Base-by-base conservation (phyloP, 805 yeast genomes). In the Wickerhamomyces ciferrii region DNA sequence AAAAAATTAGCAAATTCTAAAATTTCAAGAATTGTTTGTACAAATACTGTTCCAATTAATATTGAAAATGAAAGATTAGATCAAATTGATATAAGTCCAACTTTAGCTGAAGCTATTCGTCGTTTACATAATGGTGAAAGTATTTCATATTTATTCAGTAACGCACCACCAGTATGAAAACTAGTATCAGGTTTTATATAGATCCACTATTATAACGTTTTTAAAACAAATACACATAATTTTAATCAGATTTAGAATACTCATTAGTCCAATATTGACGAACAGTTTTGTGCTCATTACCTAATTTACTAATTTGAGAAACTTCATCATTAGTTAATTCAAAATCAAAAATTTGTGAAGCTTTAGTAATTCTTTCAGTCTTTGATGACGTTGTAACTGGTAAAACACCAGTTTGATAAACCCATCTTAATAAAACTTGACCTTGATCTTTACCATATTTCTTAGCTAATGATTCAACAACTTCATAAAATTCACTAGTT, bases 101-200 rank as follows among this genome's bases (percentile, higher is more conserved):
- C 87, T 9, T 68, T 92, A 48, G 98, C 97, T 9, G 99, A 94
- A 67, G 92, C 96, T 29, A 85, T 92, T 48, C 80, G 98, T 65
- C 80, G 99, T 60, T 73, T 92, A 55, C 99, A 92, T 66, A 92
- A 94, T 61, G 99, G 99, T 59, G 99, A 92, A 70, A 84, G 95
- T 61, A 86, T 91, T 31, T 87, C 96, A 2, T 91, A 89, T 63
- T 71, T 91, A 56, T 88, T 91, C 67, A 81, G 81, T 44, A 82
- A 91, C 54, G 84, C 80, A 35, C 82, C 83, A 46, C 39, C 29
- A 2, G 35, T 31, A 18, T 43, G 29, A 38, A 5, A 32, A 29
- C 6, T 13, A 32, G 21, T 7, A n/a, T 42, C 37, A 18, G n/a
- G n/a, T n/a, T n/a, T n/a, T 36, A 42, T 14, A 38, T n/a, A 21